Conservation (phyloP, 2,329 filamentous ascomycete genomes). For the Lachnellula cervina region DNA sequence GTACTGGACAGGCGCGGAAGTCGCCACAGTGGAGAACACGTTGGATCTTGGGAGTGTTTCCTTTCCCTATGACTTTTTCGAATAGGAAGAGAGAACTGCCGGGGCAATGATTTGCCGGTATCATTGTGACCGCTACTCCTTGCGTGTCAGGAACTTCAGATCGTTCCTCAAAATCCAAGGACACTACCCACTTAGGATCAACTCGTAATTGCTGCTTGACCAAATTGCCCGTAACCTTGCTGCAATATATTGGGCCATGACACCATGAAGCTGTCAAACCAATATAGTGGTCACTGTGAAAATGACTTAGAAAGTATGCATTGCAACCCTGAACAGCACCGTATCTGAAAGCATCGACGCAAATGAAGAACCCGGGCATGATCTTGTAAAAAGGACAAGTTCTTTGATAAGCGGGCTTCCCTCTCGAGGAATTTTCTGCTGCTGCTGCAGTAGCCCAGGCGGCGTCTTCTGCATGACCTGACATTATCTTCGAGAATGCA, state of each 20-base stretch:
- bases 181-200: conserved; percentile 77
- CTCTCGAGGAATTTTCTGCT: conserved; percentile 69
- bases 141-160: conserved; percentile 76
- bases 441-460: conserved; percentile 88
- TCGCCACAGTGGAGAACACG: conserved; percentile 93
- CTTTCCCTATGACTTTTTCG: conserved; percentile 66
- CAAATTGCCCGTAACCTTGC: conserved; percentile 83
- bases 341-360: conserved; percentile 93
- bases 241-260: conserved; percentile 96
- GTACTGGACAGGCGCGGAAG: conserved; percentile 83
- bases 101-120: conserved; percentile 93
- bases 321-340: conserved; percentile 87
- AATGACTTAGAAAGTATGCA: conserved; percentile 95
- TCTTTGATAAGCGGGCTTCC: conserved; percentile 79
- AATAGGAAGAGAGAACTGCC: conserved; percentile 93
- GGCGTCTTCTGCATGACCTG: conserved; percentile 79
- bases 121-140: conserved; percentile 87
- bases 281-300: conserved; percentile 96
- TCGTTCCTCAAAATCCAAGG: conserved; percentile 77
- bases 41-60: conserved; percentile 57
- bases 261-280: conserved; percentile 83
- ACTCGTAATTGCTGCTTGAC: conserved; percentile 83
- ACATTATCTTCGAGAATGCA: conserved; percentile 92
- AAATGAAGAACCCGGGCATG: conserved; percentile 85
- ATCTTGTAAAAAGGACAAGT: conserved; percentile 99